Evolutionary conservation across 163 green algal species (phyloP).

Genomic region (Volvox carteri): DNA sequence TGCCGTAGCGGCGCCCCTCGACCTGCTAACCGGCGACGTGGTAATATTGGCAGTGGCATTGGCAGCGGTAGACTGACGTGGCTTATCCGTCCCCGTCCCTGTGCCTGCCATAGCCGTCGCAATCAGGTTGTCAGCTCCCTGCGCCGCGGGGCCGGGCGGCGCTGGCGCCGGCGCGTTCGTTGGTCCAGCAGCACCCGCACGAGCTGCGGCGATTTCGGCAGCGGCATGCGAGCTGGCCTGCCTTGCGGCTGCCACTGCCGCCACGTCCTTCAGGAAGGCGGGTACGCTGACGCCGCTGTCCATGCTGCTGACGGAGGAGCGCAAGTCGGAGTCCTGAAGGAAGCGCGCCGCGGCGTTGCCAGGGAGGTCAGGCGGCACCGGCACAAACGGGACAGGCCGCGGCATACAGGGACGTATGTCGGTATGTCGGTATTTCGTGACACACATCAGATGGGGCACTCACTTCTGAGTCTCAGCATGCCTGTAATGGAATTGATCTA

Average conservation of each 20-base stretch:
- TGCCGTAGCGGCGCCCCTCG: not conserved
- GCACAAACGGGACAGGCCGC: too few relatives aligned
- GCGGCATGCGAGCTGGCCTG: not conserved
- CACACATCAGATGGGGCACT: too few relatives aligned
- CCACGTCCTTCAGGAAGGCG: not conserved
- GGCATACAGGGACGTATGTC: too few relatives aligned
- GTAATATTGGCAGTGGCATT: not conserved
- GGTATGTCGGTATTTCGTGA: too few relatives aligned
- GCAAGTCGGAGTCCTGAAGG: constrained; percentile 47
- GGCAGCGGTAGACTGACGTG: not conserved
- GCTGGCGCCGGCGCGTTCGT: not conserved
- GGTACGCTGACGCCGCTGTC: constrained; percentile 31
- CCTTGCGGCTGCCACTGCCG: not conserved
- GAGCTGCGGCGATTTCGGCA: not conserved
- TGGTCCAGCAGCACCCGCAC: not conserved
- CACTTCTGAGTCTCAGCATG: too few relatives aligned
- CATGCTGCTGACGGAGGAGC: constrained; percentile 45
- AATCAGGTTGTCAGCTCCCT: not conserved
- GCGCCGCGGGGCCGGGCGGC: too few relatives aligned
- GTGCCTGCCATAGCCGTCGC: not conserved
- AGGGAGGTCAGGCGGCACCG: too few relatives aligned
- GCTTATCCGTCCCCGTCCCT: not conserved
- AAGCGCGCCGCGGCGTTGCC: not conserved
- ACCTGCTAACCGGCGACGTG: not conserved
- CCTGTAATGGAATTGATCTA: too few relatives aligned